Evolutionary conservation across 257 asterid genomes (phyloP), one percentile per base, ranked within the genome.

Genomic region (Plantago major): DNA sequence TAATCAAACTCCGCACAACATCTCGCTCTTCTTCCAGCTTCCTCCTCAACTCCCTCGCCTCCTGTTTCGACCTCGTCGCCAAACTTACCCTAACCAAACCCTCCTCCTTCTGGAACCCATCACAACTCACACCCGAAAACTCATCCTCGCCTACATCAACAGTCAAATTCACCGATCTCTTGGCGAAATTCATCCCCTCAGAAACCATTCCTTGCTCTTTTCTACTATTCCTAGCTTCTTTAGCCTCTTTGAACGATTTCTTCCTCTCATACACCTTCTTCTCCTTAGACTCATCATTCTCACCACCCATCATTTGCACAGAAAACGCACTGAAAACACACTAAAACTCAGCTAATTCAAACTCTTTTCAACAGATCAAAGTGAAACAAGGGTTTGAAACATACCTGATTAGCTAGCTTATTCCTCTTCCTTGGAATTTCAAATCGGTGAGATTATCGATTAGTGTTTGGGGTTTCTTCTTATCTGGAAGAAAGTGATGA

Each of bases 11-110:
- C 76, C 89, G 64, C 4, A 87, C 64, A 75, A 76, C 67, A 49
- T 78, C 81, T 68, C 88, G 60, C 70, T 90, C 97, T 26, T 64
- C 74, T 77, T 90, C 95, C 74, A 90, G 80, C 85, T 78, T 90
- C 76, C 80, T 77, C 82, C 79, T 81, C 54, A 90, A 61, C 71
- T 90, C 96, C 55, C 70, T 66, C 14, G 70, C 84, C 77, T 90
- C 96, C 18, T 61, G 72, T 78, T 82, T 90, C 5, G 96, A 83
- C 79, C 75, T 85, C 77, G 48, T 71, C 0, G 90, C 67, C 69
- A 90, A 71, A 67, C 66, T 81, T 55, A 85, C 77, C 55, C 85
- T 77, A 42, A 88, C 86, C 81, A 64, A 77, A 64, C 38, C 76
- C 66, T 81, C 95, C 67, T 74, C 83, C 74, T 74, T 71, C 44